Conservation (phyloP, 345 rosid genomes). For the Raphanus sativus region DNA sequence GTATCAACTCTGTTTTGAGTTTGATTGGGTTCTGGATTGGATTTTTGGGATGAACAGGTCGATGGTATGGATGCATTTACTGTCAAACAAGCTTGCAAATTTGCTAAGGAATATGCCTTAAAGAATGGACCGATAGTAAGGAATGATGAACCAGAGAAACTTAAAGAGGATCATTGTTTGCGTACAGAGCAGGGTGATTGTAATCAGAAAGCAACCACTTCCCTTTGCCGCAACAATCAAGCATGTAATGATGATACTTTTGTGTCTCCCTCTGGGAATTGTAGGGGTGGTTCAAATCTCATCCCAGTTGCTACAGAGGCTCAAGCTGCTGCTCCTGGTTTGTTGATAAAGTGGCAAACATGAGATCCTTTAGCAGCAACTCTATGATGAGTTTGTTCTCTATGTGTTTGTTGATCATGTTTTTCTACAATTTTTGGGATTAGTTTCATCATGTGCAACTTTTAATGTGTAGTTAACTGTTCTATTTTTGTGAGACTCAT, state of each 20-base stretch:
- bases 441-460: slow-evolving; percentile 5
- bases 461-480: slow-evolving; percentile 39
- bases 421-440: neutral
- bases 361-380: slow-evolving; percentile 33
- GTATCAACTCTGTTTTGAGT: no score
- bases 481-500: slow-evolving; percentile 18
- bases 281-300: slow-evolving; percentile 29
- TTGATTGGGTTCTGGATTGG: no score
- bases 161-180: neutral
- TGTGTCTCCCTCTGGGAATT: slow-evolving; percentile 29
- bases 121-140: slow-evolving; percentile 80
- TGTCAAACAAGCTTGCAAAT: slow-evolving; percentile 95
- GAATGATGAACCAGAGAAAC: slow-evolving; percentile 21
- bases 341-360: slow-evolving; percentile 27
- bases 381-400: slow-evolving; percentile 42
- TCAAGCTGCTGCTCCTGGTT: neutral
- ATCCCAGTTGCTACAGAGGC: no score
- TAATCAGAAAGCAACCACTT: slow-evolving; percentile 24
- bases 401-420: neutral
- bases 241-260: slow-evolving; percentile 18
- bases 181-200: slow-evolving; percentile 23
- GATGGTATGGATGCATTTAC: slow-evolving; percentile 99
- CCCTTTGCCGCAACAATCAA: slow-evolving; percentile 13
- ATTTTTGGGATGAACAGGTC: slow-evolving; percentile 47
- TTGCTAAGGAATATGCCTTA: slow-evolving; percentile 83